Evolutionary conservation across 331 rosid genomes (phyloP).

Genomic region (Malus hybrid): DNA sequence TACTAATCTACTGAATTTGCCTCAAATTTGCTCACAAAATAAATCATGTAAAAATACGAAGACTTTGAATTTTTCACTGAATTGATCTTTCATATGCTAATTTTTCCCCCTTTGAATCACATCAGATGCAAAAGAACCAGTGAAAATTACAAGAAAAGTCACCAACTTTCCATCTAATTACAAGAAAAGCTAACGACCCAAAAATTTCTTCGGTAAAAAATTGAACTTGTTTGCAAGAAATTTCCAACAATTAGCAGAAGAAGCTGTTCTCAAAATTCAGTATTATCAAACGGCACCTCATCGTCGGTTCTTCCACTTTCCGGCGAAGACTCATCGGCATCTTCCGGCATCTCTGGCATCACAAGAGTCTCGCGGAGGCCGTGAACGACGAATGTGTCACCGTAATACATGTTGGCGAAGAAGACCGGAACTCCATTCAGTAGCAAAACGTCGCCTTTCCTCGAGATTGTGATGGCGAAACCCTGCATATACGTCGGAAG

Average conservation of each 20-base stretch:
- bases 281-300: constrained; percentile 18
- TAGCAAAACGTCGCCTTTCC: constrained; percentile 37
- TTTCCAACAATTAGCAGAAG: background rate
- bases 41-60: too few relatives aligned
- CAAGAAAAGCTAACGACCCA: background rate
- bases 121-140: background rate
- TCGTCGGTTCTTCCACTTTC: background rate
- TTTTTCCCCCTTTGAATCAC: background rate
- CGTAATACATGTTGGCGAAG: constrained; percentile 36
- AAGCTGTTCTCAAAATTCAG: constrained; percentile 27
- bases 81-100: background rate
- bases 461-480: constrained; percentile 31
- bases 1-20: too few relatives aligned
- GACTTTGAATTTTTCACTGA: background rate
- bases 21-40: too few relatives aligned
- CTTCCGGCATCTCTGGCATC: background rate
- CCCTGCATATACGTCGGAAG: constrained; percentile 55
- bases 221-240: background rate
- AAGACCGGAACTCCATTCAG: constrained; percentile 54
- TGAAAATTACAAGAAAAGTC: background rate
- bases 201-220: background rate
- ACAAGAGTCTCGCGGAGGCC: constrained; percentile 49
- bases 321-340: constrained; percentile 1
- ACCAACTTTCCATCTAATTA: background rate
- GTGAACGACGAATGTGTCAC: constrained; percentile 56